Base-by-base conservation (phyloP, 257 asterid genomes). In the Solanum gandarillasii region DNA sequence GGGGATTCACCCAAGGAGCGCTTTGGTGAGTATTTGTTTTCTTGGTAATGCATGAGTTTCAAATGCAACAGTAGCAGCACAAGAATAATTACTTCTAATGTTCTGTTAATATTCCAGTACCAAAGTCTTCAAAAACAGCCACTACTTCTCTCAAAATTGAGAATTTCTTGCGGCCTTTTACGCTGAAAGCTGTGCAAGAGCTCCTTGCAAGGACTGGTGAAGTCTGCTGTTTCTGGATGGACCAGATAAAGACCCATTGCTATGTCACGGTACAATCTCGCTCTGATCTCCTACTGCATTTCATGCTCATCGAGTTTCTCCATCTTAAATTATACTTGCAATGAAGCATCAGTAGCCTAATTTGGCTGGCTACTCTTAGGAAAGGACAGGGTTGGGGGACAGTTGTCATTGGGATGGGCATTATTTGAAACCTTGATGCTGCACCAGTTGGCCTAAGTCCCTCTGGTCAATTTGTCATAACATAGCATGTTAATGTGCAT, bases 211-310 rank as follows among this genome's bases (percentile, higher is more conserved):
- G 83, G 86, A 87, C 91, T 13, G 91, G 91, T 18, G 86, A 87
- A 41, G 81, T 87, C 62, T 27, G 90, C 86, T 75, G 79, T 68
- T 91, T 89, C 84, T 89, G 91, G 93, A 91, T 91, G 93, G 93
- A 91, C 89, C 88, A 86, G 27, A 91, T 91, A 86, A 91, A 91
- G 91, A 91, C 93, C 85, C 93, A 91, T 73, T 91, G 91, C 87
- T 91, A 88, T 87, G 90, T 91, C 87, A 91, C 82, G 93, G 93
- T 91, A 91, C 34, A 76, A 2, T 39, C 83, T 76, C 3, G 32
- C 74, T 31, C 70, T 72, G 34, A 67, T 67, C 32, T 86, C 32
- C 46, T 2, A 23, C 60, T 72, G 46, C 43, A 72, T 72, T 32
- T 72, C 46, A 46, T 82, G 31, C 83, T 75, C 16, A 27, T 76